Percentiles rank a stretch among this genome's conserved stretches.
These are phyloP conservation scores for Lasiosphaeris hirsuta DNA, from an alignment of 495 filamentous ascomycete species.

Conservation along the genomic window DNA sequence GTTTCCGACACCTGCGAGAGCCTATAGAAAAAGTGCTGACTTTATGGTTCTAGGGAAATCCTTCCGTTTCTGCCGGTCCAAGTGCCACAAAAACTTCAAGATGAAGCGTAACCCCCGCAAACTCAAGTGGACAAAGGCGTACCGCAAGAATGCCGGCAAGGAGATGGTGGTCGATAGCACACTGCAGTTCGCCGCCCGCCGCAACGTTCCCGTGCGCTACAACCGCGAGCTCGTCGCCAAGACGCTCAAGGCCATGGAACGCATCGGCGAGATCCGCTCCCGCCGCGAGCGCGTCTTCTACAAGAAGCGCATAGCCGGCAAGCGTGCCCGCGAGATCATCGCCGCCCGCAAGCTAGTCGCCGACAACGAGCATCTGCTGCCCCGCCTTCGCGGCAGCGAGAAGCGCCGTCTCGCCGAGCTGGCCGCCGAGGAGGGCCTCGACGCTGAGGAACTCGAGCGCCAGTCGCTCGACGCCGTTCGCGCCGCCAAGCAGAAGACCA, in stretches of 20 bases:
- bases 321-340: conserved; percentile 73
- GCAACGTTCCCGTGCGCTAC: conserved; percentile 94
- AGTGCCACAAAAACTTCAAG: conserved; percentile 98
- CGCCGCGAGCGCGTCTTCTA: conserved; percentile 86
- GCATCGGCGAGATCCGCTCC: conserved; percentile 80
- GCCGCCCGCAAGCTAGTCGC: conserved; percentile 82
- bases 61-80: conserved; percentile 74
- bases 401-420: conserved; percentile 49
- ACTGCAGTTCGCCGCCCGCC: conserved; percentile 83
- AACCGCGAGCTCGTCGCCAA: conserved; percentile 82
- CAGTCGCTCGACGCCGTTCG: conserved; percentile 29
- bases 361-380: conserved; percentile 85
- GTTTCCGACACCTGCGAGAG: not conserved
- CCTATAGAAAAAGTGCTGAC: not conserved
- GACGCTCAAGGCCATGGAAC: conserved; percentile 88
- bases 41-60: conserved; percentile 48
- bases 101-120: conserved; percentile 85
- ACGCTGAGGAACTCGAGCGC: conserved; percentile 54
- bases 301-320: conserved; percentile 86
- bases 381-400: conserved; percentile 56
- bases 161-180: conserved; percentile 95
- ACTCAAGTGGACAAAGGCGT: conserved; percentile 85
- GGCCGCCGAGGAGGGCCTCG: conserved; percentile 47
- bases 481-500: conserved; percentile 39
- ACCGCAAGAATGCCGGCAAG: conserved; percentile 74